These are phyloP conservation scores for Dactylellina haptotyla DNA, from an alignment of 2,329 filamentous ascomycete species.

Conservation along the genomic window DNA sequence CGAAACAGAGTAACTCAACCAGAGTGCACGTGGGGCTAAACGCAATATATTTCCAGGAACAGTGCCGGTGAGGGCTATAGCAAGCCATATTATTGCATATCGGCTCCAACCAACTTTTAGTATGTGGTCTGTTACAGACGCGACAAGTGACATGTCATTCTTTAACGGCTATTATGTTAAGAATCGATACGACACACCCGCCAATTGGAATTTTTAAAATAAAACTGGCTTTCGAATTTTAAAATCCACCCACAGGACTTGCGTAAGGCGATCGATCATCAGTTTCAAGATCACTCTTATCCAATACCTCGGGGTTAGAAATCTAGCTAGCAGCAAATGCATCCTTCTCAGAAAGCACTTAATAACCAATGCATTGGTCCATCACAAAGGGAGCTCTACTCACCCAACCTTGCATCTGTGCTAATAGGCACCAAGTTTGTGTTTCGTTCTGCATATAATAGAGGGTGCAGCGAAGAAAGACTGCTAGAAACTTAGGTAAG, in stretches of 20 bases:
- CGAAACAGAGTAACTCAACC: slow-evolving; percentile 23
- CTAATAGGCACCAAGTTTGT: neutral
- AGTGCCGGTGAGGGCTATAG: slow-evolving; percentile 31
- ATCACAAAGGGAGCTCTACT: neutral
- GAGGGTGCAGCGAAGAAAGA: too few relatives aligned
- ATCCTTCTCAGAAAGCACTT: neutral
- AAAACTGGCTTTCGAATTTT: slow-evolving; percentile 41
- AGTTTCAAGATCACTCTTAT: slow-evolving; percentile 20
- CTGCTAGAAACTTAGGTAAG: too few relatives aligned
- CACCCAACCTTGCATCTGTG: slow-evolving; percentile 3
- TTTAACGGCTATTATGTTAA: slow-evolving; percentile 31
- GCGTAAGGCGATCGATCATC: slow-evolving; percentile 44
- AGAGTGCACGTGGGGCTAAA: slow-evolving; percentile 39
- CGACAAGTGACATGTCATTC: slow-evolving; percentile 41
- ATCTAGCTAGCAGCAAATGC: slow-evolving; percentile 1
- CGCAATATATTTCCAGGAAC: slow-evolving; percentile 53
- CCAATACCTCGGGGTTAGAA: neutral
- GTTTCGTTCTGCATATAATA: neutral
- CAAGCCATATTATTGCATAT: slow-evolving; percentile 53
- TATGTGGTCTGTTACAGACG: slow-evolving; percentile 47
- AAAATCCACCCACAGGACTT: slow-evolving; percentile 35
- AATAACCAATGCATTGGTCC: neutral
- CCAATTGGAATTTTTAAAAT: slow-evolving; percentile 46
- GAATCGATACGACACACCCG: slow-evolving; percentile 30
- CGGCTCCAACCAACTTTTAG: slow-evolving; percentile 48